phyloP scores from a whole-genome alignment of 75 land plant genomes.

The Pinus taeda region DNA sequence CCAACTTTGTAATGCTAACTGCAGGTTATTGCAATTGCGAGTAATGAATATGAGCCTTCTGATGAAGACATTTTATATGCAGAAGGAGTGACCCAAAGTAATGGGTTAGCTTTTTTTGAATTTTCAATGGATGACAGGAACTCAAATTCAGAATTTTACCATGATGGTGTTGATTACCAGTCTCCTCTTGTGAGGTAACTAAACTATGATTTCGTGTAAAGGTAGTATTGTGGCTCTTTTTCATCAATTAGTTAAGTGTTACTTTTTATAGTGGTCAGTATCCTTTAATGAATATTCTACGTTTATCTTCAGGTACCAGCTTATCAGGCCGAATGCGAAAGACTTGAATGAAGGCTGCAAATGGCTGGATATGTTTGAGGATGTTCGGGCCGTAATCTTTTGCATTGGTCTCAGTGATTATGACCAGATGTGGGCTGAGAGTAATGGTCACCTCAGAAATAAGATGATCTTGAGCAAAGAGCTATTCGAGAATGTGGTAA shows the following conservation, averaged over 20 bases:
- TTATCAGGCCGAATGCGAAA: slow-evolving; percentile 45
- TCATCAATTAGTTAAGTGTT: neutral
- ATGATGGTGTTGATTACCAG: slow-evolving; percentile 41
- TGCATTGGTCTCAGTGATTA: slow-evolving; percentile 63
- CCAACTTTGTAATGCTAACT: neutral
- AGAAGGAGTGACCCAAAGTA: slow-evolving; percentile 90
- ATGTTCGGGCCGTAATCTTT: slow-evolving; percentile 51
- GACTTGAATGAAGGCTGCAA: slow-evolving; percentile 60
- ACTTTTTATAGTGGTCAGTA: neutral
- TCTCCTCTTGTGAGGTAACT: slow-evolving; percentile 12
- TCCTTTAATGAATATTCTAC: neutral
- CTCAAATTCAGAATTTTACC: slow-evolving; percentile 59
- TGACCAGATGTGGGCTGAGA: slow-evolving; percentile 34
- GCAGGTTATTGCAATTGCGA: slow-evolving; percentile 81
- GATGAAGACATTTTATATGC: slow-evolving; percentile 83
- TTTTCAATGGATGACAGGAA: slow-evolving; percentile 72
- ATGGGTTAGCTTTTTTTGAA: slow-evolving; percentile 89
- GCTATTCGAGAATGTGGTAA: slow-evolving; percentile 45
- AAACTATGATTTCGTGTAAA: neutral
- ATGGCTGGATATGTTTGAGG: slow-evolving; percentile 82
- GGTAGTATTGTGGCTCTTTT: neutral
- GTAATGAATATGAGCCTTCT: slow-evolving; percentile 88
- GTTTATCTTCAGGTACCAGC: slow-evolving; percentile 18
- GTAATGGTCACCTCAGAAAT: slow-evolving; percentile 29
- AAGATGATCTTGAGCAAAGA: slow-evolving; percentile 65